Base-by-base conservation (phyloP, 768 basidiomycete genomes). In the Gloeostereum incarnatum region DNA sequence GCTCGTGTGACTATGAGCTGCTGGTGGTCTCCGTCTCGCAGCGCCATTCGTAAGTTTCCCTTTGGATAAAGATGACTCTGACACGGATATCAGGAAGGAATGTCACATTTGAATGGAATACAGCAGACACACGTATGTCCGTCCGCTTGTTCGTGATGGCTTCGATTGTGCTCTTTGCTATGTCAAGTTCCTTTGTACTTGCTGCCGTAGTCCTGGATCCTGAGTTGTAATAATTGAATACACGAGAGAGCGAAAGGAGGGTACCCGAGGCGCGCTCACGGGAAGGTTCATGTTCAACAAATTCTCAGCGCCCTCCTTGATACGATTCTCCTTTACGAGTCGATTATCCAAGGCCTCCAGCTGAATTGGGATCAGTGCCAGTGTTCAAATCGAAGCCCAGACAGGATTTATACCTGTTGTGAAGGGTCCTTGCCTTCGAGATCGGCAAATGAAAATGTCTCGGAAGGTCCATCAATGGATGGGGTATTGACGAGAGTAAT, bases 221-320 rank as follows among this genome's bases (percentile, higher is more conserved):
- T 32, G 43, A 48, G 29, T 52, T 35, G 40, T 19, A 19, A 17
- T 34, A 37, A 21, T 16, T 19, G 11, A 36, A 17, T 26, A 42
- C 30, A n/a, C 40, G 35, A 35, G 40, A 41, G 19, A 45, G 45
- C 5, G 44, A 37, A 27, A 50, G 38, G 34, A 38, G 20, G 25
- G 26, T 8, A 58, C 66, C n/a, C n/a, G n/a, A n/a, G n/a, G n/a
- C n/a, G n/a, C n/a, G n/a, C n/a, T 49, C 42, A 79, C 80, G 32
- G 66, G 66, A 27, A 78, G 51, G 22, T 68, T 60, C 60, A 86
- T 80, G 48, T 78, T 77, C 10, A 96, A 64, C 44, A 97, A 69
- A 48, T 85, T 91, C 64, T 93, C 89, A 1, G 92, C 92, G 8
- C 92, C 92, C 57, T 91, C 90, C 55, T 79, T 89, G 44, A 96